Conservation (phyloP, 768 basidiomycete genomes). For the Auriscalpium vulgare region DNA sequence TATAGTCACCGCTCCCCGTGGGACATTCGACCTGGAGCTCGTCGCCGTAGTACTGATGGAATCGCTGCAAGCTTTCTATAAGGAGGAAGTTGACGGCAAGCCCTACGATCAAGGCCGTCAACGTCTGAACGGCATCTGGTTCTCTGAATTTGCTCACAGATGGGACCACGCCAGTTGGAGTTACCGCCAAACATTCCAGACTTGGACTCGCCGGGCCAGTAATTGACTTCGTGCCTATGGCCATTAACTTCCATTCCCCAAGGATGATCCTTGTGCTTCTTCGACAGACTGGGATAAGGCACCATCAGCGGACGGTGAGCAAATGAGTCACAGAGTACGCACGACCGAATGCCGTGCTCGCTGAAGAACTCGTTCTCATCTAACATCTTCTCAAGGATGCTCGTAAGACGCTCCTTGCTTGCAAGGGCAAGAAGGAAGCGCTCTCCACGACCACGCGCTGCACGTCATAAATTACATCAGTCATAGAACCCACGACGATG, state of each 20-base stretch:
- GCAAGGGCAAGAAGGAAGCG: slow-evolving; percentile 84
- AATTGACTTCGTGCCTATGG: slow-evolving; percentile 83
- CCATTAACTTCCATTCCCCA: slow-evolving; percentile 95
- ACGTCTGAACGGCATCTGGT: no score
- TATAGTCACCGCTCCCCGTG: slow-evolving; percentile 93
- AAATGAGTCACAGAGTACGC: not conserved
- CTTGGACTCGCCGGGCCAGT: slow-evolving; percentile 97
- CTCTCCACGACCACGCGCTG: slow-evolving; percentile 61
- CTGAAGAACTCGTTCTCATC: slow-evolving; percentile 96
- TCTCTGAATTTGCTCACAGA: slow-evolving; percentile 41
- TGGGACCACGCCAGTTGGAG: slow-evolving; percentile 94
- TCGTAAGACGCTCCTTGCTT: slow-evolving; percentile 81
- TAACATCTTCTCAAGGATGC: slow-evolving; percentile 92
- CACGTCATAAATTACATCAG: slow-evolving; percentile 17
- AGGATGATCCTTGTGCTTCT: slow-evolving; percentile 83
- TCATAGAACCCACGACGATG: not conserved
- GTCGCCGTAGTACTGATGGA: slow-evolving; percentile 96
- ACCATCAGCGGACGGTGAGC: not conserved
- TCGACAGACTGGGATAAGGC: slow-evolving; percentile 58
- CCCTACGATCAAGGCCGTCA: slow-evolving; percentile 42
- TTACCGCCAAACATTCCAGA: slow-evolving; percentile 99
- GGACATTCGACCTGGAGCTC: slow-evolving; percentile 93
- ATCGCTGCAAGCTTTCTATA: slow-evolving; percentile 93
- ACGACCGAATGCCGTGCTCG: slow-evolving; percentile 95
- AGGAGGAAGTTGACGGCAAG: slow-evolving; percentile 93